Evolutionary conservation across 1,284 basidiomycete genomes (phyloP), one percentile per base, ranked within the genome.

Genomic region (Abortiporus biennis): DNA sequence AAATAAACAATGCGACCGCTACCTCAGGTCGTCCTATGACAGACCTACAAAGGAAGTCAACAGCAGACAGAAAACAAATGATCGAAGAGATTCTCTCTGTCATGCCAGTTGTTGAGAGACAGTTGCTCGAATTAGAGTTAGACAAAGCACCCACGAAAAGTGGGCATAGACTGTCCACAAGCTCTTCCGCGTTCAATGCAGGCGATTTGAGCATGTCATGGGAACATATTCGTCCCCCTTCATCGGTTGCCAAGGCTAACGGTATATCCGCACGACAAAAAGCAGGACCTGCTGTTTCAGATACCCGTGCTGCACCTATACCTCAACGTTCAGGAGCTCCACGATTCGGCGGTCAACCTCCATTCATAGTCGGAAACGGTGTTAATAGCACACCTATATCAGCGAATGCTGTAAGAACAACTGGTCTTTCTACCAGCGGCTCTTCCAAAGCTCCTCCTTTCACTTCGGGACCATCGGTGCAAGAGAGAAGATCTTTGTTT

Each of bases 31-130:
- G 49, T 21, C 21, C 50, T 40, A 45, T 67, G 58, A 45, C 51
- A 57, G 40, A 65, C 50, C 56, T 46, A 11, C 48, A 43, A 1
- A 44, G 47, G 31, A 53, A 56, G 40, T 50, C 53, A 0, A 50
- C 63, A 42, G 65, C 67, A 25, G 76, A 80, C 13, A 72, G 85
- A 19, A 70, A 74, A 16, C 72, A 78, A 50, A 85, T 86, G 71
- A 78, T 92, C 42, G 71, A 78, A 36, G 80, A 83, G 32, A 67
- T 85, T 41, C 67, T 82, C 46, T 65, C 69, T 2, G 67, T 76
- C 0, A 66, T 87, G 44, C 79, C 84, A 0, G 63, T 66, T 2
- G 71, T 75, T 0, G 83, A 86, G 53, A 66, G 76, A 19, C 59
- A 60, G 19, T 53, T 75, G n/a, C 58, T 80, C 0, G 77, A 80